phyloP scores from a whole-genome alignment of 257 asterid genomes.

The Solanum pennellii region DNA sequence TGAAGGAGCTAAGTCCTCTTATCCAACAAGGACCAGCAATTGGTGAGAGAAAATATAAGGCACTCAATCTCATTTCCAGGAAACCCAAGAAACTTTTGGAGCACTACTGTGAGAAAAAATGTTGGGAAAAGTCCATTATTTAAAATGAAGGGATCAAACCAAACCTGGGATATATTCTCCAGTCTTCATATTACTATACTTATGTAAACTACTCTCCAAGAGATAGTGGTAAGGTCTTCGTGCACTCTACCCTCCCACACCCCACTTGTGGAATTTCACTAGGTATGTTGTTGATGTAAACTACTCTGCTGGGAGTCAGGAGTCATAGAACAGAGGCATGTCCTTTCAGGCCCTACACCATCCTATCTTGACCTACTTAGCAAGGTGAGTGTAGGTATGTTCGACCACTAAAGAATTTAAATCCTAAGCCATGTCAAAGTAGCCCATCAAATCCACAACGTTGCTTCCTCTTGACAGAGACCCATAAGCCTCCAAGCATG shows the following conservation, averaged over 20 bases:
- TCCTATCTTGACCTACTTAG: background rate
- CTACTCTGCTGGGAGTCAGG: background rate
- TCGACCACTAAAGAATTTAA: background rate
- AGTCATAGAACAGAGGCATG: background rate
- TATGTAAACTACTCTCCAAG: background rate
- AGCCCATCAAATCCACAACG: background rate
- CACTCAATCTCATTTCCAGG: background rate
- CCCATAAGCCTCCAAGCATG: background rate
- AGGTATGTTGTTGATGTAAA: background rate
- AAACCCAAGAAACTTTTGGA: background rate
- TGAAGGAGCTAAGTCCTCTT: background rate
- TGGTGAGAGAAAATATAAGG: background rate
- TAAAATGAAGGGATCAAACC: background rate
- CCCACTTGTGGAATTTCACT: background rate
- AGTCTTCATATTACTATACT: background rate
- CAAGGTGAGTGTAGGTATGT: background rate
- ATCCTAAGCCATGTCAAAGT: background rate
- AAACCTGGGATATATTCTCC: background rate
- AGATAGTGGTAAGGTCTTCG: background rate
- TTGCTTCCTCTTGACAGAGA: background rate
- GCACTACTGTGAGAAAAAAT: background rate
- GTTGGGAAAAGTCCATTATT: background rate
- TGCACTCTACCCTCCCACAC: background rate
- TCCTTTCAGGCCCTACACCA: background rate
- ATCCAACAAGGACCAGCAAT: background rate